A percentile compares a stretch with the other conserved stretches of the same genome.
Conservation (phyloP, 345 rosid species). For the Citrus sinensis region DVS_A1.0 CM039166.1:19859501-19860000, state of each 20-base stretch:
- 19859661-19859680: not conserved
- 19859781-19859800: not conserved
- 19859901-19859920: not conserved
- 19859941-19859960: not conserved
- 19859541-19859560: no score
- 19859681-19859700: not conserved
- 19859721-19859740: not conserved
- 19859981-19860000: constrained; percentile 37
- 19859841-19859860: not conserved
- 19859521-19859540: not conserved
- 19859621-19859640: not conserved
- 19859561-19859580: not conserved
- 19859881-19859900: not conserved
- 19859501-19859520: not conserved
- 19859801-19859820: not conserved
- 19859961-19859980: constrained; percentile 43
- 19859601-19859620: not conserved
- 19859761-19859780: not conserved
- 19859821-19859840: not conserved
- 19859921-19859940: constrained; percentile 8
- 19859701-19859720: not conserved
- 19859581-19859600: not conserved
- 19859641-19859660: not conserved
- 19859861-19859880: not conserved
- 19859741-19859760: not conserved